Evolutionary conservation across 306 rosid genomes (phyloP).

Genomic region (Vachellia pachyceras): DNA sequence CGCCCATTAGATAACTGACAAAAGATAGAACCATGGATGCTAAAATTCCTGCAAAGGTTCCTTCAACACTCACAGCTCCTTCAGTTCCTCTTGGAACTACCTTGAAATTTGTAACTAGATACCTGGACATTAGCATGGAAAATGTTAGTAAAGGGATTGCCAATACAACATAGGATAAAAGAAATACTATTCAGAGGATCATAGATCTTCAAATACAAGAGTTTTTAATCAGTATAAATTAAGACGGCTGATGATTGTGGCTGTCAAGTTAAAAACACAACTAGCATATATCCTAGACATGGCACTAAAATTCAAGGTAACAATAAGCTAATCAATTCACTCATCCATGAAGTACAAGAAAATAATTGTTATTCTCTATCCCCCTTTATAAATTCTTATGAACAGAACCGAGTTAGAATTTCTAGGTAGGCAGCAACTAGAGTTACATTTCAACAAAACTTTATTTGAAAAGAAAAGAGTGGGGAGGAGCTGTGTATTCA

Average conservation of each 20-base stretch:
- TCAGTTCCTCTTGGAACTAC: constrained; percentile 98
- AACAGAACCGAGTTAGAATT: neutral
- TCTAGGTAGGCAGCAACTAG: neutral
- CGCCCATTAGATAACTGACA: constrained; percentile 66
- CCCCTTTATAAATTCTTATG: neutral
- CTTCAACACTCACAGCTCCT: constrained; percentile 95
- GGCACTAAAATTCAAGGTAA: constrained; percentile 12
- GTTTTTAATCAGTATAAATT: constrained; percentile 24
- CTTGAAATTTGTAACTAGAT: constrained; percentile 87
- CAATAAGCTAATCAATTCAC: constrained; percentile 19
- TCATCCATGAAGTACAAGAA: constrained; percentile 7
- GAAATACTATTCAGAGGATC: constrained; percentile 4
- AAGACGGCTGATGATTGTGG: constrained; percentile 1
- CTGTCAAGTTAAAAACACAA: constrained; percentile 23
- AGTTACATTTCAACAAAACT: neutral
- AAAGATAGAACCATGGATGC: constrained; percentile 77
- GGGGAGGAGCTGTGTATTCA: neutral
- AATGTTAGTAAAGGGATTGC: constrained; percentile 19
- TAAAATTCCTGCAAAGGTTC: constrained; percentile 91
- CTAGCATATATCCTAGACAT: constrained; percentile 12
- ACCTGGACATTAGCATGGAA: constrained; percentile 54
- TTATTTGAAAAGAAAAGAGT: neutral
- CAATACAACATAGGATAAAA: neutral
- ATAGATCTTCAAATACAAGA: neutral
- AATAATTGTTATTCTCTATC: constrained; percentile 4